A percentile compares a stretch with the other conserved stretches of the same genome.
These are phyloP conservation scores for Morella rubra DNA, from an alignment of 306 rosid genomes.

Conservation along the genomic window DNA sequence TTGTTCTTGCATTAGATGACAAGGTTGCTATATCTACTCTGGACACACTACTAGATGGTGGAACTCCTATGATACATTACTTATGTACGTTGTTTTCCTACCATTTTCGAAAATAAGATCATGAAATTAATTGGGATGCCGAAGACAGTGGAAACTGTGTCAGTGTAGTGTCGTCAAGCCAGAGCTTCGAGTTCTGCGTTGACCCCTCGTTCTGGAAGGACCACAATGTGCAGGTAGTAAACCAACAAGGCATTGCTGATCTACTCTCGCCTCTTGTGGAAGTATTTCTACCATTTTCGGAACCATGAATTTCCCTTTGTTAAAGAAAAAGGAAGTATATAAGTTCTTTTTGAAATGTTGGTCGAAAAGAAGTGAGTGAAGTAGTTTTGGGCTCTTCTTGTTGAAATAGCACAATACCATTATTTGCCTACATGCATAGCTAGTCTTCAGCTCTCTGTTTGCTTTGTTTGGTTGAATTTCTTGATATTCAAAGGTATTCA, in stretches of 20 bases:
- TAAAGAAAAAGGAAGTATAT: no score
- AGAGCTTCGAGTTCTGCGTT: conserved; percentile 68
- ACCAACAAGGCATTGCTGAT: background rate
- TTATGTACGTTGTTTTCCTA: no score
- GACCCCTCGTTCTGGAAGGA: conserved; percentile 98
- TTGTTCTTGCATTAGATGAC: conserved; percentile 1
- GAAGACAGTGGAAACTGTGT: conserved; percentile 40
- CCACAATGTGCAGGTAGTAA: conserved; percentile 86
- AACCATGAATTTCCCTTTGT: no score
- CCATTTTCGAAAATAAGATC: background rate
- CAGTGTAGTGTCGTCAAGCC: conserved; percentile 41
- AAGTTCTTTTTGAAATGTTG: no score
- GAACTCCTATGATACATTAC: background rate
- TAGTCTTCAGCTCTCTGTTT: no score
- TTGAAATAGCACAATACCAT: no score
- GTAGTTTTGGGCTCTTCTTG: no score
- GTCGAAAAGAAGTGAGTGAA: no score
- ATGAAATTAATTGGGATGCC: conserved; percentile 26
- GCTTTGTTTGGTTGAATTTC: no score
- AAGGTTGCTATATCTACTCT: background rate
- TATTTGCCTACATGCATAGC: no score
- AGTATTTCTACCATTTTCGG: no score
- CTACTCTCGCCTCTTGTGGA: background rate
- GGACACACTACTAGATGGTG: background rate
- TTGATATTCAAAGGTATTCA: background rate